Base-by-base conservation (phyloP, 176 grass and related monocot genomes). In the Zea luxurians region DNA sequence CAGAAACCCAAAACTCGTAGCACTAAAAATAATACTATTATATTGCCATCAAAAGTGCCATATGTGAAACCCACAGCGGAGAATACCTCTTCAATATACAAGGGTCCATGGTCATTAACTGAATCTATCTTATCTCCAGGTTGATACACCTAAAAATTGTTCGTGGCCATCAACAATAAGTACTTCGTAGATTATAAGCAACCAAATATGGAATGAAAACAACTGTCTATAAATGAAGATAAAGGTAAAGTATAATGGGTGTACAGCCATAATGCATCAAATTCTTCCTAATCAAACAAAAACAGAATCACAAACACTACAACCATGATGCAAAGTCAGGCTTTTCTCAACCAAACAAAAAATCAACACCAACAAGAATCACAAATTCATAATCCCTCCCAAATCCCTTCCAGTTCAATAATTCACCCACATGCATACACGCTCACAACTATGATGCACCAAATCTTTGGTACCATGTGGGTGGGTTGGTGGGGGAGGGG, bases 11-110 rank as follows among this genome's bases (percentile, higher is more conserved):
- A 3, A 64, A 54, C 52, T 74, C 15, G 2, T 66, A 45, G 7
- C n/a, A 17, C 15, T 42, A n/a, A 62, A 53, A 71, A 57, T 3
- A 78, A 34, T 43, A 34, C 16, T 55, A 7, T 8, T 57, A 8
- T 66, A 66, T 34, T 55, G 36, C 8, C 37, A 20, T 50, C 13
- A 82, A 57, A 52, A 79, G 9, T 67, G 21, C 27, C 3, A 9
- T 36, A 9, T 36, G 2, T 4, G 57, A 78, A 52, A 37, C 2
- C 6, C 61, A 78, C 2, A 9, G 50, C 13, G 15, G n/a, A 60
- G 16, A 57, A 48, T 65, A 93, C 90, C 90, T 93, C 90, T 79
- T 93, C 87, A 62, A 81, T 79, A 79, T 36, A 70, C 47, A 93
- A 35, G 37, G 87, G 84, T 67, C 83, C 86, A 48, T 68, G 76